phyloP scores from a whole-genome alignment of 2,329 filamentous ascomycete species.

The Botrytis hyacinthi region DNA sequence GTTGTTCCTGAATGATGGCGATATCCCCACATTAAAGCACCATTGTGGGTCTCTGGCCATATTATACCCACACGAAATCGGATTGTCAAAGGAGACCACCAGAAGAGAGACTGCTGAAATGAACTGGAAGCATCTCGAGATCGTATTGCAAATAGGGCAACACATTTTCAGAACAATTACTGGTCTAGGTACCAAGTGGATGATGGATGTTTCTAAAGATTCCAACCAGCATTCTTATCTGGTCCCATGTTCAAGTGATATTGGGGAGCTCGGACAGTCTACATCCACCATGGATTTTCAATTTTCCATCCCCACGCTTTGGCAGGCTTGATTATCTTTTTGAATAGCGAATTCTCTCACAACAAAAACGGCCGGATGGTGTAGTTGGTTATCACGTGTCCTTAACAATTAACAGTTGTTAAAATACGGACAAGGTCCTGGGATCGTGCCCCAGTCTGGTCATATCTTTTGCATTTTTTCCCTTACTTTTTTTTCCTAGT shows the following conservation, averaged over 20 bases:
- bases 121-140: neutral
- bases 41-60: neutral
- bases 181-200: neutral
- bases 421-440: constrained; percentile 18
- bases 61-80: neutral
- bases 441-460: constrained; percentile 18
- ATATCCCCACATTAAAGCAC: neutral
- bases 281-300: neutral
- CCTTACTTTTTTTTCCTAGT: no score
- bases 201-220: neutral
- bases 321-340: neutral
- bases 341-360: accelerated
- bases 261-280: neutral
- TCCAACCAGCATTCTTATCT: neutral
- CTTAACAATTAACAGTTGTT: constrained; percentile 11
- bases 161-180: neutral
- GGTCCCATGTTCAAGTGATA: neutral
- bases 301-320: neutral
- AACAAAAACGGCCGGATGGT: constrained; percentile 15
- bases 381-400: constrained; percentile 20
- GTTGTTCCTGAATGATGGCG: constrained; percentile 5
- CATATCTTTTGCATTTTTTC: neutral
- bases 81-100: neutral
- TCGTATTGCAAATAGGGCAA: neutral
- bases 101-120: neutral